Conservation (phyloP, 352 stramenopile genomes). For the Globisporangium spiculum region DNA sequence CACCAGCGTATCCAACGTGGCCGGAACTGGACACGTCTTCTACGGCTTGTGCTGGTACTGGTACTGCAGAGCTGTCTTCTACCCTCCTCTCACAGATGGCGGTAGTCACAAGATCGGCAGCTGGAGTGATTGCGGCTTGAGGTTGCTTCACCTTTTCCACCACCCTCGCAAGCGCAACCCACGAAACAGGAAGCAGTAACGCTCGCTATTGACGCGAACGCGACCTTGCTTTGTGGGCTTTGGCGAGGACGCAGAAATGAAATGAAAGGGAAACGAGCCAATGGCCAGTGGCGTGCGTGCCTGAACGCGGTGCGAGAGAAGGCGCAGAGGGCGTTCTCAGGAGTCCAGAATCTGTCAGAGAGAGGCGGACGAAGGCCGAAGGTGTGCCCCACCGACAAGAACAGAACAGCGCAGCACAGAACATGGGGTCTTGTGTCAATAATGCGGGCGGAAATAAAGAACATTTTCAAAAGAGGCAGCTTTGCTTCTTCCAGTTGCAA, state of each 20-base stretch:
- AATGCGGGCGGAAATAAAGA: neutral
- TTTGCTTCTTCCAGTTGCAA: neutral
- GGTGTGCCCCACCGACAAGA: neutral
- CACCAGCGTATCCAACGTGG: too few species aligned
- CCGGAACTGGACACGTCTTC: neutral
- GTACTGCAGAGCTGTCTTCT: neutral
- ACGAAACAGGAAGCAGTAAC: neutral
- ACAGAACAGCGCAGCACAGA: neutral
- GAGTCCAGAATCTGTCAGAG: constrained; percentile 9
- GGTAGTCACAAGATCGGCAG: neutral
- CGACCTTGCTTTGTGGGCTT: neutral
- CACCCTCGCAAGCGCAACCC: neutral
- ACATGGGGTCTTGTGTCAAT: neutral
- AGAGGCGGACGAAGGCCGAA: neutral
- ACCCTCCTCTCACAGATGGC: neutral
- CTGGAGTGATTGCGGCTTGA: neutral
- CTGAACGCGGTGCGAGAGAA: neutral
- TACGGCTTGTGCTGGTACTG: neutral
- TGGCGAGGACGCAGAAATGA: constrained; percentile 1
- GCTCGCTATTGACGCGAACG: neutral
- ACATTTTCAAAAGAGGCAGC: neutral
- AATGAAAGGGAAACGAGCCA: neutral
- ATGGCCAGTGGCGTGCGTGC: neutral
- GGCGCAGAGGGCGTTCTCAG: constrained; percentile 8
- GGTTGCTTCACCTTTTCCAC: neutral